Conservation (phyloP, 805 yeast species). For the Lipomyces oligophaga region DNA sequence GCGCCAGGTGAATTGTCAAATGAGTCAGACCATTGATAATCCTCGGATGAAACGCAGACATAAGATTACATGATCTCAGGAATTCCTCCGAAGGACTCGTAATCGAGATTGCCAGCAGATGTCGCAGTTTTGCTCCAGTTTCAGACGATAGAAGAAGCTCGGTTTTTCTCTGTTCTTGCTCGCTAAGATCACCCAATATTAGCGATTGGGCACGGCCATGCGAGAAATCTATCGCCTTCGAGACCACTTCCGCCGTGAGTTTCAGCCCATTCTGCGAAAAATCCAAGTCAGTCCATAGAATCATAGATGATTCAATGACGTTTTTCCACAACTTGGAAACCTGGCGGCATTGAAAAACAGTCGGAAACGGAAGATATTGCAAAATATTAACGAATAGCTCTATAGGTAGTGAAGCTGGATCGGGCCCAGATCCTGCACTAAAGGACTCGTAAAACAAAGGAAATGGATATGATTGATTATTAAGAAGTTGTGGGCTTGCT, state of each 20-base stretch:
- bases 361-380: conserved; percentile 7
- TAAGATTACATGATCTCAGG: neutral
- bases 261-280: neutral
- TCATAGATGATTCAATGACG: conserved; percentile 6
- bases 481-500: no score
- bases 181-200: neutral
- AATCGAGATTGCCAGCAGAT: neutral
- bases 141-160: conserved; percentile 3
- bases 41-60: neutral
- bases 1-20: conserved; percentile 9
- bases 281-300: conserved; percentile 8
- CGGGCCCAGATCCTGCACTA: no score
- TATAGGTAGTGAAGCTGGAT: no score
- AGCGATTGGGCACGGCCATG: neutral
- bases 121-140: neutral
- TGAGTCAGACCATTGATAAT: conserved; percentile 2
- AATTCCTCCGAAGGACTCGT: neutral
- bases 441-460: no score
- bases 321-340: conserved; percentile 10
- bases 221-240: conserved; percentile 2
- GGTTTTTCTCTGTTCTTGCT: neutral
- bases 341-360: conserved; percentile 5
- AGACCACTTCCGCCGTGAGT: neutral
- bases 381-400: conserved; percentile 10
- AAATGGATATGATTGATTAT: no score